Evolutionary conservation across 441 rosid species (phyloP).

Genomic region (Syzygium syzygioides): DNA sequence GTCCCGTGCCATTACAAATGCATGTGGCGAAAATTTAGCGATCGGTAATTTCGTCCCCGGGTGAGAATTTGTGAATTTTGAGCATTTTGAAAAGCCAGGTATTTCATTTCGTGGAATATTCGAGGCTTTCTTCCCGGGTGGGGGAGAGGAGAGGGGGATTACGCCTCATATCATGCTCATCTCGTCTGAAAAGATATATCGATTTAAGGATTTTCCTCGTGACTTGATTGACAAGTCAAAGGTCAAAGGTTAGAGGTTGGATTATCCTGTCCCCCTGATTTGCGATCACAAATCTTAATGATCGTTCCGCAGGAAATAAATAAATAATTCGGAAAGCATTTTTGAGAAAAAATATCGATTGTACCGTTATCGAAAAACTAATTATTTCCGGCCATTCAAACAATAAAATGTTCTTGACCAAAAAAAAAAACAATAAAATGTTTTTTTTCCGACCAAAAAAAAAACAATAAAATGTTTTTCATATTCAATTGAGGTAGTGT

Average conservation of each 20-base stretch:
- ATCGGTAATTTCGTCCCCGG: not conserved
- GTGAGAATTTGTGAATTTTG: not conserved
- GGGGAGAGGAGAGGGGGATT: not conserved
- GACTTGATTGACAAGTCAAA: no score
- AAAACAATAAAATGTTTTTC: no score
- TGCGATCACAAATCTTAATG: rapidly evolving
- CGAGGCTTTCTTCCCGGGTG: not conserved
- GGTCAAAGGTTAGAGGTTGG: rapidly evolving
- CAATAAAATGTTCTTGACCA: no score
- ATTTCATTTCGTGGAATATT: not conserved
- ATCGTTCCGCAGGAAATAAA: rapidly evolving
- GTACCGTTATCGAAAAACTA: no score
- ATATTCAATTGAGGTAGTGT: no score
- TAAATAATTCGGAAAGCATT: no score
- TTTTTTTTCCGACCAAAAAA: no score
- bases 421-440: no score
- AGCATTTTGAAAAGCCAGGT: not conserved
- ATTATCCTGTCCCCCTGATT: rapidly evolving
- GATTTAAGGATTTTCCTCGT: rapidly evolving
- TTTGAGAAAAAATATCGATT: no score
- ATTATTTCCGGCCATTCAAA: no score
- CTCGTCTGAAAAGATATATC: rapidly evolving
- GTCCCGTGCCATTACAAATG: not conserved
- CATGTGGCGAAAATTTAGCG: not conserved
- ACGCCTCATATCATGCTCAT: no score